These are phyloP conservation scores for Nicotiana tomentosiformis DNA, from an alignment of 257 asterid genomes.

Conservation along the genomic window DNA sequence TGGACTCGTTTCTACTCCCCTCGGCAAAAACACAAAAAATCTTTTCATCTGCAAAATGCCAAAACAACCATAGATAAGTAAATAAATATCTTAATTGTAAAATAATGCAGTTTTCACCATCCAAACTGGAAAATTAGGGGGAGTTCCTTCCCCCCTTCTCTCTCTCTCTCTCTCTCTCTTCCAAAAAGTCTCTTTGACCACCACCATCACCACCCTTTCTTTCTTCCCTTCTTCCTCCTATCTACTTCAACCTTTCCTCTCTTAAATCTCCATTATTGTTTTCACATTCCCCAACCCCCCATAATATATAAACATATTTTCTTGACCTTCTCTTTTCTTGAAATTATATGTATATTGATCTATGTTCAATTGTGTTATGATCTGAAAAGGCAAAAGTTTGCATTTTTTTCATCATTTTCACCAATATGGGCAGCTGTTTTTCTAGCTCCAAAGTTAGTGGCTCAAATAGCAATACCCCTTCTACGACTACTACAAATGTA, in stretches of 20 bases:
- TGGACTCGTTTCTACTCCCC: conserved; percentile 4
- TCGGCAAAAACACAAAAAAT: neutral
- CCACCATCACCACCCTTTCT: conserved; percentile 42
- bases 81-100: too few species aligned
- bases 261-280: conserved; percentile 14
- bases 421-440: conserved; percentile 58
- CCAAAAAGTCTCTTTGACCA: conserved; percentile 50
- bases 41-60: neutral
- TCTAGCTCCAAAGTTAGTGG: conserved; percentile 51
- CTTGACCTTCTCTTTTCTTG: conserved; percentile 6
- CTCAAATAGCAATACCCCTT: conserved; percentile 42
- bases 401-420: conserved; percentile 4
- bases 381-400: conserved; percentile 8
- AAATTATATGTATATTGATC: neutral
- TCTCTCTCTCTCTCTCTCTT: neutral
- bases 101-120: neutral
- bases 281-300: conserved; percentile 18
- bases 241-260: conserved; percentile 50
- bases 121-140: neutral
- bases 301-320: neutral
- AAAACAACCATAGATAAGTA: neutral
- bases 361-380: conserved; percentile 3
- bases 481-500: conserved; percentile 12
- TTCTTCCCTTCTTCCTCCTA: conserved; percentile 57
- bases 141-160: neutral